Base-by-base conservation (phyloP, 805 yeast genomes). In the Nakazawaea ernobii region DNA sequence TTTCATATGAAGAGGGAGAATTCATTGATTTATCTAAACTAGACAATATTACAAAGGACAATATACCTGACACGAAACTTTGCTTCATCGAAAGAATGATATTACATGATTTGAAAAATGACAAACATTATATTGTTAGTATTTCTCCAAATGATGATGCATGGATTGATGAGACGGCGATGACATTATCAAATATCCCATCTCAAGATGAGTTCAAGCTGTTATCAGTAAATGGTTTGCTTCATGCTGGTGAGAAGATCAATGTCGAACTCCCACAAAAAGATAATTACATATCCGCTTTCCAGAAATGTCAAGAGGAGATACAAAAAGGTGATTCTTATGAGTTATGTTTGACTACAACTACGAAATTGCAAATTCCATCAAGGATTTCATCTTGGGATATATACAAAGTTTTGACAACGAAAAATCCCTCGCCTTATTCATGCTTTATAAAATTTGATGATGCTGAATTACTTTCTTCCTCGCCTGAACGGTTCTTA, bases 401-500 rank as follows among this genome's bases (percentile, higher is more conserved):
- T 14, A 72, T 92, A 3, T 94, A 89, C 67, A 84, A 86, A 58
- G 74, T 80, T 1, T 68, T 94, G 46, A 79, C 87, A 0, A 57
- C 65, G 11, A 75, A 74, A 48, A 94, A 95, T 59, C 98, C 99
- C 3, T 87, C 98, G 0, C 99, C 99, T 1, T 92, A 86, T 61
- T 82, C 96, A 2, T 82, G 94, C 46, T 94, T 68, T 59, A 70
- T 94, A 70, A 73, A 80, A 43, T 86, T 92, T 56, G 74, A 69
- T 2, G 85, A 82, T 51, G 75, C 77, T 27, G 70, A 73, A 10
- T 66, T 94, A 30, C 71, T 92, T 2, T 88, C 96, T 2, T 84
- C 97, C 0, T 92, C 98, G 0, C 99, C 99, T 0, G 99, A 94
- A 62, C 71, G 99, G 53, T 95, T 94, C 58, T 60, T 95, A 44